These are phyloP conservation scores for Tuber indicum DNA, from an alignment of 495 filamentous ascomycete genomes.

Conservation along the genomic window DNA sequence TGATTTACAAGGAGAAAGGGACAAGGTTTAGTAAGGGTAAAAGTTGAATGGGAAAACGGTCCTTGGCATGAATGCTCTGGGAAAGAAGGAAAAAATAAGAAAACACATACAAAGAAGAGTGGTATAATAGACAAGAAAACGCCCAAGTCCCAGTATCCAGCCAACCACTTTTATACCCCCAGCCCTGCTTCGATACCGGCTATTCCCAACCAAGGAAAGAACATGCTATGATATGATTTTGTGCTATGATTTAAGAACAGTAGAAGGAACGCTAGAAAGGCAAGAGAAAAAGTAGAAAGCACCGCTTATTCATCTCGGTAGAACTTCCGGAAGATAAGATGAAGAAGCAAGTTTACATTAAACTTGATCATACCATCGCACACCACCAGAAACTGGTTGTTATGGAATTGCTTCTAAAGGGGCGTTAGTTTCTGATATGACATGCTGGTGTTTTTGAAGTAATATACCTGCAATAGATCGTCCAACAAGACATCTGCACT, in stretches of 20 bases:
- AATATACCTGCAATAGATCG: conserved; percentile 70
- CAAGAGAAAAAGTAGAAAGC: conserved; percentile 25
- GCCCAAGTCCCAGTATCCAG: conserved; percentile 14
- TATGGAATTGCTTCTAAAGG: conserved; percentile 68
- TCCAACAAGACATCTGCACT: conserved; percentile 85
- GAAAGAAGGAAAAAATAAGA: not conserved
- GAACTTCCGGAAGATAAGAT: conserved; percentile 97
- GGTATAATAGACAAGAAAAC: conserved; percentile 32
- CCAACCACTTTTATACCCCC: conserved; percentile 28
- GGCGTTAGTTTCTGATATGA: conserved; percentile 38
- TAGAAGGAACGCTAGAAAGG: conserved; percentile 7
- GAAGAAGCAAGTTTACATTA: conserved; percentile 92
- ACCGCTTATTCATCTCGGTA: conserved; percentile 66
- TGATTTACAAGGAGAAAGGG: conserved; percentile 24
- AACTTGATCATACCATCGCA: conserved; percentile 82
- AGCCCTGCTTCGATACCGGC: not conserved
- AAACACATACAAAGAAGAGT: conserved; percentile 15
- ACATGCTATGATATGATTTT: conserved; percentile 6
- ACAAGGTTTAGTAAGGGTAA: conserved; percentile 40
- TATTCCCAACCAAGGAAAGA: not conserved
- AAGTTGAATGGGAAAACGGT: not conserved
- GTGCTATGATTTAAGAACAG: not conserved
- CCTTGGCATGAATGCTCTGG: not conserved
- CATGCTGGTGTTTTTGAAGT: not conserved
- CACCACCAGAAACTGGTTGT: conserved; percentile 86